phyloP scores from a whole-genome alignment of 139 green algal genomes.

The Pseudopediastrum boryanum region DNA sequence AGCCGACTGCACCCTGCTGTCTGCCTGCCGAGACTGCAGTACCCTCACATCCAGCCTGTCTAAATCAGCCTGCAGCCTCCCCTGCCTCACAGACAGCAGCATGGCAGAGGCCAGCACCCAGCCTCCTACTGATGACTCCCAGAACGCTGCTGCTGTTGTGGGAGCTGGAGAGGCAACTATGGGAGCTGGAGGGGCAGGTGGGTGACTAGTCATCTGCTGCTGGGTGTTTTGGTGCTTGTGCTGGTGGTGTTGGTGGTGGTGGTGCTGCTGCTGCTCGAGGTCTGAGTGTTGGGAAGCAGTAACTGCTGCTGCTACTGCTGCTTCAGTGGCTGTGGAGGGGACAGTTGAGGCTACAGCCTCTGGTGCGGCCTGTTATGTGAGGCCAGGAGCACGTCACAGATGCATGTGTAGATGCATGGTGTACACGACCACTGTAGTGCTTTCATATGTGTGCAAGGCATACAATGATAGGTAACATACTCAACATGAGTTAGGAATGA shows the following conservation, averaged over 20 bases:
- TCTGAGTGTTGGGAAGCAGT: not conserved
- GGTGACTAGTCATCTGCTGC: not conserved
- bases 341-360: too few species aligned
- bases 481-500: too few species aligned
- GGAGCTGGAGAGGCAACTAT: not conserved
- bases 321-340: too few species aligned
- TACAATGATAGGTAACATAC: too few species aligned
- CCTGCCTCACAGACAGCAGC: slow-evolving; percentile 48
- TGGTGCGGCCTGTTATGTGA: too few species aligned
- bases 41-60: slow-evolving; percentile 46
- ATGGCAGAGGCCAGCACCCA: slow-evolving; percentile 52
- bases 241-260: not conserved
- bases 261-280: not conserved
- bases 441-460: too few species aligned
- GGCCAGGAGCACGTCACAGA: too few species aligned
- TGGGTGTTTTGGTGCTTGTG: not conserved
- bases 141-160: slow-evolving; percentile 3
- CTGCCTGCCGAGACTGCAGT: slow-evolving; percentile 46
- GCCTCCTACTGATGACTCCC: slow-evolving; percentile 22
- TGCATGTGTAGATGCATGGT: too few species aligned
- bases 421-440: too few species aligned
- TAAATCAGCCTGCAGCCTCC: slow-evolving; percentile 32
- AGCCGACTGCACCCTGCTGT: slow-evolving; percentile 28
- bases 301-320: not conserved
- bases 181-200: not conserved